Base-by-base conservation (phyloP, 2,329 filamentous ascomycete genomes). In the Neospermospora avenae region DNA sequence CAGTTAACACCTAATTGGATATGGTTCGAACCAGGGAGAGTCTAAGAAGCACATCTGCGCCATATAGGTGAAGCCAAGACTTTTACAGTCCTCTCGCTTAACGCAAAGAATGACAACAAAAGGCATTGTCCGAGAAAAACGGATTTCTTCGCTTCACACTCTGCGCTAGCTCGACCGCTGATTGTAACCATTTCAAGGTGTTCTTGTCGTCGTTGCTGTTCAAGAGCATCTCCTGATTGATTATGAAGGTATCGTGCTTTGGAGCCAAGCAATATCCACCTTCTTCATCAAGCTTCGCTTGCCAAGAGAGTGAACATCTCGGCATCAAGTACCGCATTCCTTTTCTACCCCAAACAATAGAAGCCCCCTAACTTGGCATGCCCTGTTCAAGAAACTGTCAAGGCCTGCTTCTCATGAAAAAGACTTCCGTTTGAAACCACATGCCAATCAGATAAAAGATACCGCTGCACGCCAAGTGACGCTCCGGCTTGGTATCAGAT, bases 401-500 rank as follows among this genome's bases (percentile, higher is more conserved):
- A 54, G 51, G 41, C 51, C 25, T 42, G 4, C 7, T 24, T n/a
- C 18, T 4, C 22, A 39, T 6, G 18, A 54, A 54, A 34, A 54
- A 54, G 51, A 28, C 35, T 54, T 54, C 41, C 10, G 20, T 1
- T 18, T 22, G 4, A 41, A 28, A 39, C 28, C 51, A 54, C 34
- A 54, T 54, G 24, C 51, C 51, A 54, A 16, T 41, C 39, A 10
- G 25, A 34, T 39, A 28, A 22, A 35, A 42, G 16, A 54, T 54
- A 7, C 51, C 51, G 35, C 24, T 54, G 51, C 51, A 25, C 24
- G 51, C 51, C 51, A 54, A 54, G 51, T 42, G 22, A 18, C 25
- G 25, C 48, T 54, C 51, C 51, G 51, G 51, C 51, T 54, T 54
- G 51, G 51, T 25, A 54, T 41, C 51, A 51, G 28, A 51, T 35